phyloP scores from a whole-genome alignment of 202 grass and related monocot genomes.

The Digitaria exilis region DNA sequence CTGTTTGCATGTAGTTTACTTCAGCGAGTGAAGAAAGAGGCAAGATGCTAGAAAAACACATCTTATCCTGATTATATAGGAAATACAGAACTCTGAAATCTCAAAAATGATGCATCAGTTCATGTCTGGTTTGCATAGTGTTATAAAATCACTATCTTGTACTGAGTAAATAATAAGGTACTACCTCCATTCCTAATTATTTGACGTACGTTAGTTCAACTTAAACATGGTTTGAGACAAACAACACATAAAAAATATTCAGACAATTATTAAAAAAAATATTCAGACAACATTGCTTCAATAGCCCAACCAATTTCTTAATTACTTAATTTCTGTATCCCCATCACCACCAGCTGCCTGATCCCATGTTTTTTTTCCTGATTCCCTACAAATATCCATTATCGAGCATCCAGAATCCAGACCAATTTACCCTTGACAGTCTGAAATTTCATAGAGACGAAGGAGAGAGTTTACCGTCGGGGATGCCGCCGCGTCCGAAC shows the following conservation, averaged over 20 bases:
- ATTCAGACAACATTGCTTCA: neutral
- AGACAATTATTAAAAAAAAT: neutral
- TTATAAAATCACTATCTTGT: neutral
- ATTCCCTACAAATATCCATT: neutral
- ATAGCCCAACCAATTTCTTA: neutral
- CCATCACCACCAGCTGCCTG: neutral
- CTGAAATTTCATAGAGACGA: neutral
- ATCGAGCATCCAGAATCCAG: neutral
- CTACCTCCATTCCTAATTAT: too few relatives aligned
- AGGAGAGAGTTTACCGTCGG: constrained; percentile 31
- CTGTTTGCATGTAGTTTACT: constrained; percentile 2
- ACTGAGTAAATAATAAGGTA: neutral
- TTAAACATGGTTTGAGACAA: neutral
- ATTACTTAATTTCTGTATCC: constrained; percentile 3
- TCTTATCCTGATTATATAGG: neutral
- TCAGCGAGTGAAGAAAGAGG: constrained; percentile 28
- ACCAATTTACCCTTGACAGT: constrained; percentile 6
- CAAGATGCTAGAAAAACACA: constrained; percentile 5
- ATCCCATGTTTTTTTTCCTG: neutral
- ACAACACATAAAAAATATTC: neutral
- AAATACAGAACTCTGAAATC: neutral
- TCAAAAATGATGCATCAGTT: neutral
- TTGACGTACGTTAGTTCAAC: too few relatives aligned
- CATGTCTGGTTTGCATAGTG: neutral
- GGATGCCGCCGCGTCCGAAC: neutral